These are phyloP conservation scores for Biscogniauxia marginata DNA, from an alignment of 2,329 filamentous ascomycete genomes.

Conservation along the genomic window DNA sequence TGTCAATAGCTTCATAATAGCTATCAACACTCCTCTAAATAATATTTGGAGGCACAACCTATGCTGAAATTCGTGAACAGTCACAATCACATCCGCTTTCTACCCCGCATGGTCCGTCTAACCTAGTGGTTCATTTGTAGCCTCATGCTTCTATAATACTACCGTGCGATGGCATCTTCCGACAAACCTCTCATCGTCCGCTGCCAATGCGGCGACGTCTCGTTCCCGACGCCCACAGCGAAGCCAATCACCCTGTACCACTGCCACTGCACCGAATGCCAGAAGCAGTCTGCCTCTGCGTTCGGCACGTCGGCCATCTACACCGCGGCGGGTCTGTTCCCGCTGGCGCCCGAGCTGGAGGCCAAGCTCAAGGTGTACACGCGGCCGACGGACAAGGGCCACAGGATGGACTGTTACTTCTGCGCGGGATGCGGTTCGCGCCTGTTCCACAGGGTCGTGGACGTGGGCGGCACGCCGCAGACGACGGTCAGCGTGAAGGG, in stretches of 20 bases:
- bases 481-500: constrained; percentile 46
- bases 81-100: no score
- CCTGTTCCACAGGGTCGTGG: constrained; percentile 43
- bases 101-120: no score
- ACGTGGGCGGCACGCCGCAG: constrained; percentile 37
- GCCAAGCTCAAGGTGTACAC: constrained; percentile 37
- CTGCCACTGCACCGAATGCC: constrained; percentile 39
- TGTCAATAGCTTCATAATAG: no score
- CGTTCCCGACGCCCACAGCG: constrained; percentile 34
- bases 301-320: constrained; percentile 47
- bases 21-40: no score
- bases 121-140: no score
- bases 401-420: constrained; percentile 41
- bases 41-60: no score
- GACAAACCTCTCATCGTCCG: constrained; percentile 23
- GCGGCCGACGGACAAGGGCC: constrained; percentile 39
- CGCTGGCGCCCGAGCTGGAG: constrained; percentile 34
- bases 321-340: constrained; percentile 40
- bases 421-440: constrained; percentile 42
- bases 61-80: no score
- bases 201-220: constrained; percentile 42
- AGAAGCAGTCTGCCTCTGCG: constrained; percentile 43
- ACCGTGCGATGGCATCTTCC: no score
- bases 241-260: not conserved
- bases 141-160: no score